These are phyloP conservation scores for Apophysomyces sp. DNA, from an alignment of 371 early-diverging fungal species.

Conservation along the genomic window DNA sequence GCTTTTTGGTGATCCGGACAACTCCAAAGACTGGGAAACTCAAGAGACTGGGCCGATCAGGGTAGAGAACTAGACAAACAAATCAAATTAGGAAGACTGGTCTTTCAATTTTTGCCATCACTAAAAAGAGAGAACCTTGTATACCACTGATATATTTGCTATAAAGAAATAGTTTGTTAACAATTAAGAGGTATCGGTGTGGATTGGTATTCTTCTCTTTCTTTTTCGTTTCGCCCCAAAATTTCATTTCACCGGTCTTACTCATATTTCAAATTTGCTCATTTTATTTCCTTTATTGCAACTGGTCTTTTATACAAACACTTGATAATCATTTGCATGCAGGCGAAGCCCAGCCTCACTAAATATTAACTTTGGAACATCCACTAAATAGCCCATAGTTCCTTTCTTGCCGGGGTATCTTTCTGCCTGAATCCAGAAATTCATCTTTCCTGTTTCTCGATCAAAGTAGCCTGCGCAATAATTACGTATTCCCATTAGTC, in stretches of 20 bases:
- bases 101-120: too few species aligned
- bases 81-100: background rate
- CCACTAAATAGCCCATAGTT: constrained; percentile 44
- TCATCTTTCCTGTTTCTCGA: constrained; percentile 34
- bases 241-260: too few species aligned
- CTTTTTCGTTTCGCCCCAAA: too few species aligned
- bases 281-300: too few species aligned
- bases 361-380: constrained; percentile 42
- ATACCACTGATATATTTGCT: too few species aligned
- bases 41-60: constrained; percentile 25
- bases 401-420: constrained; percentile 41
- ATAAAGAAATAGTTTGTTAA: too few species aligned
- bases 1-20: constrained; percentile 27
- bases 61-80: constrained; percentile 24
- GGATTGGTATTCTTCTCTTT: too few species aligned
- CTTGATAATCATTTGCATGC: too few species aligned
- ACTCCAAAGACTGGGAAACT: constrained; percentile 24
- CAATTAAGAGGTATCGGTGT: too few species aligned
- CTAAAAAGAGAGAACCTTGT: too few species aligned
- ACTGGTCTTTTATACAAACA: too few species aligned
- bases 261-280: too few species aligned
- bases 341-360: constrained; percentile 38
- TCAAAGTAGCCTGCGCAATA: constrained; percentile 38
- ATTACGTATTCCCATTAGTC: constrained; percentile 36
- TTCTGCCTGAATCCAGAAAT: constrained; percentile 50